phyloP scores from a whole-genome alignment of 2,329 filamentous ascomycete genomes.

The Calycina herbarum region DNA sequence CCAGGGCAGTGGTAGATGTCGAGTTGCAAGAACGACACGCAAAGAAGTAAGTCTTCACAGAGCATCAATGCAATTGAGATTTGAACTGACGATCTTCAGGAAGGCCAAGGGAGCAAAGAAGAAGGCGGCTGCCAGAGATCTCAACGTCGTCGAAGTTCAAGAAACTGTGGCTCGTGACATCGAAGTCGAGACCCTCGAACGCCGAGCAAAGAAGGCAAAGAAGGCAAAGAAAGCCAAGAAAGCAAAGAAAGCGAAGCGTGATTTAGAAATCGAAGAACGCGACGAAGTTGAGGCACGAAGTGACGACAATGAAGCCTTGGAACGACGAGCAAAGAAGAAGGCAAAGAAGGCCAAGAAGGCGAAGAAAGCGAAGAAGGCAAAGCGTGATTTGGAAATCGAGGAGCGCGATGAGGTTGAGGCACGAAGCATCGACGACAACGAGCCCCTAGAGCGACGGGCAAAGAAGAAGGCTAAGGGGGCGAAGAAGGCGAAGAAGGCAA shows the following conservation, averaged over 20 bases:
- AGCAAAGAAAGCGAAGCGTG: not conserved
- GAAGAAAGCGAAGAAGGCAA: not conserved
- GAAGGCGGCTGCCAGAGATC: not conserved
- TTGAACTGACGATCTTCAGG: not conserved
- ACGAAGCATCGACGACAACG: not conserved
- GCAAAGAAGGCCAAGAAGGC: not conserved
- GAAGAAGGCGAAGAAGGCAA: not conserved
- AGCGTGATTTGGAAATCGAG: not conserved
- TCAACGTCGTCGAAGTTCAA: not conserved
- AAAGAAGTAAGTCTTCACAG: not conserved
- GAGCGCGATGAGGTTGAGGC: not conserved
- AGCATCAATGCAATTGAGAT: not conserved
- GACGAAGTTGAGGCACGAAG: not conserved
- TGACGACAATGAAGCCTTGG: not conserved
- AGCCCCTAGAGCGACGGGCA: not conserved
- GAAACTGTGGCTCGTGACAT: not conserved
- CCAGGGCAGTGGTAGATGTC: not conserved
- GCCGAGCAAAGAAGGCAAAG: not conserved
- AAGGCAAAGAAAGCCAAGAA: not conserved
- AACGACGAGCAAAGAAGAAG: not conserved
- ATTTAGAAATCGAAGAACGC: not conserved
- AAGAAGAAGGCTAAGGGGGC: not conserved
- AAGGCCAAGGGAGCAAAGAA: not conserved
- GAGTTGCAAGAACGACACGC: not conserved
- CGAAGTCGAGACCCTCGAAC: not conserved